A percentile compares a stretch with the other conserved stretches of the same genome.
These are phyloP conservation scores for Berberis thunbergii DNA, from an alignment of 164 flowering plant genomes.

Conservation along the genomic window DNA sequence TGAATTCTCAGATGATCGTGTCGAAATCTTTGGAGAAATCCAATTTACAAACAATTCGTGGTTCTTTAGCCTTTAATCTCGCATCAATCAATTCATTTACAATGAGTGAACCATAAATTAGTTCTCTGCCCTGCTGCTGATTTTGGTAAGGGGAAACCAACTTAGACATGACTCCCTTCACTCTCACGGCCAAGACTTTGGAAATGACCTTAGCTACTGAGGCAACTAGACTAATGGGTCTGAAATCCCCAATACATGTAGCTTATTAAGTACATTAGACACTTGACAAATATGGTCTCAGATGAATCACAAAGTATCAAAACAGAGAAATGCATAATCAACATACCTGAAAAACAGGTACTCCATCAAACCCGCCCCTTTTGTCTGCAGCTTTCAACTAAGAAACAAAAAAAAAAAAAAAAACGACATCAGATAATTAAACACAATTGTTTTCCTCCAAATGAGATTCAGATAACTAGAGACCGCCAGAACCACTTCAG, in stretches of 20 bases:
- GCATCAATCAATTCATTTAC: too few relatives aligned
- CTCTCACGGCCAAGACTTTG: too few relatives aligned
- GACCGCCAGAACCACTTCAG: background rate
- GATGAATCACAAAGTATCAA: background rate
- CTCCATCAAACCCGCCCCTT: conserved; percentile 82
- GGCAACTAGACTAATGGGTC: too few relatives aligned
- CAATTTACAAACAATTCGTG: too few relatives aligned
- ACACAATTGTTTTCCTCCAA: background rate
- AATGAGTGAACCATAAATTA: too few relatives aligned
- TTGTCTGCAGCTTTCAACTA: conserved; percentile 65
- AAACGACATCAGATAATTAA: background rate
- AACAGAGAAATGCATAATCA: conserved; percentile 1
- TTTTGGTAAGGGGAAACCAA: too few relatives aligned
- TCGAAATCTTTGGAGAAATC: too few relatives aligned
- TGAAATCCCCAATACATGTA: background rate
- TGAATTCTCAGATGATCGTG: too few relatives aligned
- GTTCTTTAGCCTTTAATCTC: too few relatives aligned
- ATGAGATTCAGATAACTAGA: background rate
- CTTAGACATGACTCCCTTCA: too few relatives aligned
- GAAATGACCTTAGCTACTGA: too few relatives aligned
- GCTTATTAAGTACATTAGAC: background rate
- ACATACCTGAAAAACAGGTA: conserved; percentile 91
- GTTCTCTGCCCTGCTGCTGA: too few relatives aligned
- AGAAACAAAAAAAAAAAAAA: conserved; percentile 12
- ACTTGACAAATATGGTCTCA: background rate